Evolutionary conservation across 306 rosid genomes (phyloP), one percentile per base, ranked within the genome.

Genomic region (Styphnolobium japonicum): DNA sequence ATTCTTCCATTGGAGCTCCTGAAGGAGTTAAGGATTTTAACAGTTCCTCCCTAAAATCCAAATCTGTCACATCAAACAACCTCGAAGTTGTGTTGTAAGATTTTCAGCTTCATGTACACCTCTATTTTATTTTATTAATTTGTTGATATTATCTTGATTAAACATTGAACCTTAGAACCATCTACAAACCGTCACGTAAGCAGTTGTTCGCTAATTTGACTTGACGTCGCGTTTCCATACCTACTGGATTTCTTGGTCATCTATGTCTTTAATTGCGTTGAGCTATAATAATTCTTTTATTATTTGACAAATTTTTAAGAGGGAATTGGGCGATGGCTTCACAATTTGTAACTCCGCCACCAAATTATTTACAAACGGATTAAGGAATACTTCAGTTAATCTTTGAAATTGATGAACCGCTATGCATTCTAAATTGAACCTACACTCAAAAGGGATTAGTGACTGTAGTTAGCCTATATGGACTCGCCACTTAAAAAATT

Each of bases 381-480:
- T 18, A 21, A 53, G 46, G 49, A 72, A 55, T 34, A 34, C 43
- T 45, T 69, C 27, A 34, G 21, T 48, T 27, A 4, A 48, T 18
- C 73, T 73, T 72, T 23, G 71, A 45, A 77, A 76, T 61, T 40
- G 42, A 48, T 22, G 27, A 77, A 52, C 71, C n/a, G n/a, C 81
- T 37, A 34, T 34, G 27, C 58, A 46, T 42, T 33, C 55, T 70
- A 25, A 43, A 64, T 55, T 51, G 45, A 77, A 70, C 42, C 69
- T 77, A 64, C 42, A 62, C 42, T 61, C 29, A 40, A n/a, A n/a
- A 73, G 49, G 80, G 77, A 75, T 82, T 78, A 78, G 77, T 48
- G 46, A 75, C 67, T 75, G 39, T 52, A 27, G 80, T 79, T 79
- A 82, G 82, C 77, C 65, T 75, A 23, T 18, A 56, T 64, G 77